Conservation (phyloP, 257 asterid genomes). For the Avicennia marina region DNA sequence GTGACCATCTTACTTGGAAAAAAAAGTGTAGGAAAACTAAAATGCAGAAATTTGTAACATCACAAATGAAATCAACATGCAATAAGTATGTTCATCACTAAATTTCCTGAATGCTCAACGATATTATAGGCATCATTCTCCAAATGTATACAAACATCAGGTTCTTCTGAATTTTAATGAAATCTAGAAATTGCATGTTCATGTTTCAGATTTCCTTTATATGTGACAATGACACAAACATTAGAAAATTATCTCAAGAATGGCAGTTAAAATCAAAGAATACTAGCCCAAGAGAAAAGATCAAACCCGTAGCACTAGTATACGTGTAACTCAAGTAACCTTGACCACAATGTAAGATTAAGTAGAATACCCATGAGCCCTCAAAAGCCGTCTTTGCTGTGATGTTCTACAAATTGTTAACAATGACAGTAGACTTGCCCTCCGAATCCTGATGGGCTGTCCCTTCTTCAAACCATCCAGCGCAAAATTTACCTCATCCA, state of each 20-base stretch:
- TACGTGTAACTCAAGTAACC: background rate
- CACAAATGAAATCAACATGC: background rate
- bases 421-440: slow-evolving; percentile 67
- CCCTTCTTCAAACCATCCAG: slow-evolving; percentile 88
- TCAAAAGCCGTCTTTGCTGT: slow-evolving; percentile 58
- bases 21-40: too few relatives aligned
- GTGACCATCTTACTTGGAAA: too few relatives aligned
- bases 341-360: too few relatives aligned
- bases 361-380: slow-evolving; percentile 58
- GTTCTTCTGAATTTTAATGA: too few relatives aligned
- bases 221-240: too few relatives aligned
- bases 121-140: background rate
- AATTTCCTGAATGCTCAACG: too few relatives aligned
- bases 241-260: too few relatives aligned
- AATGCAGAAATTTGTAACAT: too few relatives aligned
- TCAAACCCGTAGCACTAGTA: background rate
- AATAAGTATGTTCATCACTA: background rate
- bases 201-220: too few relatives aligned
- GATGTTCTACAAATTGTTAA: slow-evolving; percentile 54
- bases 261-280: background rate
- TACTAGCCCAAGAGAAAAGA: background rate
- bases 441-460: slow-evolving; percentile 59
- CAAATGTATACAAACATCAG: too few relatives aligned
- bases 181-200: too few relatives aligned
- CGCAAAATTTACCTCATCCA: slow-evolving; percentile 86